Base-by-base conservation (phyloP, 176 grass and related monocot species). In the Otatea glauca region DNA sequence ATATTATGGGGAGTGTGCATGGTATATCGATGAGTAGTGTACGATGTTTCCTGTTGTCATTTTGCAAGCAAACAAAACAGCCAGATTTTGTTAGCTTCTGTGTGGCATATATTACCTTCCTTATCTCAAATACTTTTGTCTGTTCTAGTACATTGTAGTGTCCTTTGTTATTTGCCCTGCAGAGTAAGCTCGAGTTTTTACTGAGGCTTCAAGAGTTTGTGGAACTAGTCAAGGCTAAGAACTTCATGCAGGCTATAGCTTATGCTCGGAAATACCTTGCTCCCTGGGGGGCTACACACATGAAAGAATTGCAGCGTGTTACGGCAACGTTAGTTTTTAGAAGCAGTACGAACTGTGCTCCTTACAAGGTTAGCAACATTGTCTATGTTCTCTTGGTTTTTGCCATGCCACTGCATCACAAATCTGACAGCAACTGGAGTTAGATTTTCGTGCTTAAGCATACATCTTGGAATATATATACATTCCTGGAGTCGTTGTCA, bases 201-300 rank as follows among this genome's bases (percentile, higher is more conserved):
- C 69, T 99, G 65, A 93, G 97, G 84, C 92, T 96, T 90, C 97
- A 99, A 77, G 97, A 99, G 67, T 99, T 99, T 79, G 92, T 99
- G 81, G 97, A 99, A 70, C 89, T 99, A 54, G 88, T 94, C 67
- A 94, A 90, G 92, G 86, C 81, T 53, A 90, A 89, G 65, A 88
- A 96, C 78, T 91, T 63, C 61, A 85, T 94, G 69, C 86, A 83
- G 70, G 97, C 93, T 66, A 94, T 99, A 83, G 63, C 74, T 42
- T 96, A 99, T 91, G 97, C 93, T 68, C 89, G 90, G 63, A 99
- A 94, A 83, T 92, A 94, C 88, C 93, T 99, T 88, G 93, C 97
- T 80, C 90, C 97, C 25, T 99, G 93, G 93, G 97, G 90, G 44
- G 34, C 81, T 66, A 74, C 82, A 42, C 81, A 99, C 84, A 96